Conservation (phyloP, 805 yeast genomes). For the Saccharomycopsis fibuligera region DNA sequence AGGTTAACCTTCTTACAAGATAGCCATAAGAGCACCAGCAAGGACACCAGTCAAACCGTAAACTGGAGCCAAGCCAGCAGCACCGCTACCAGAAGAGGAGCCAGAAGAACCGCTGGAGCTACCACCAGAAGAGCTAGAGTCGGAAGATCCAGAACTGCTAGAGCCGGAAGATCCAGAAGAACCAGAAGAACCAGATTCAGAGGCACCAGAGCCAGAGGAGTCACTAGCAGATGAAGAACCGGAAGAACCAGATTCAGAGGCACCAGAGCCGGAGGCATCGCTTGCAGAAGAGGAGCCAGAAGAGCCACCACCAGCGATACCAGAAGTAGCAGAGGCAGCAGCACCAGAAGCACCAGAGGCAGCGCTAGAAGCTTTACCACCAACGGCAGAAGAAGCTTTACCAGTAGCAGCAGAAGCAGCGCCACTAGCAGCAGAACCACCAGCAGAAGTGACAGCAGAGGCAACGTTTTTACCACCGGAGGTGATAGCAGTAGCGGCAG, state of each 20-base stretch:
- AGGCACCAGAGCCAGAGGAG: neutral
- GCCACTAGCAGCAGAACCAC: constrained; percentile 3
- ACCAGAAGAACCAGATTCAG: neutral
- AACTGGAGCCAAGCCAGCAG: neutral
- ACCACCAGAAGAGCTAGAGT: neutral
- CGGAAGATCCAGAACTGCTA: constrained; percentile 1
- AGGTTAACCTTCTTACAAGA: no score
- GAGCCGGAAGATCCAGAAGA: constrained; percentile 1
- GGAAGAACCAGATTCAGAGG: neutral
- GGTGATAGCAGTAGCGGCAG: constrained; percentile 4
- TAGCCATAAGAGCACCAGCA: constrained; percentile 8
- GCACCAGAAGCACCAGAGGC: constrained; percentile 5
- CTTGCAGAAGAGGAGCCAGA: neutral
- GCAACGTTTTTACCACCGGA: constrained; percentile 11
- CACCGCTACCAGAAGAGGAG: neutral
- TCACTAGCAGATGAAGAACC: neutral
- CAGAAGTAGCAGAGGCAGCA: constrained; percentile 1
- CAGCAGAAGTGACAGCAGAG: constrained; percentile 9
- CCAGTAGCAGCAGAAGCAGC: constrained; percentile 5
- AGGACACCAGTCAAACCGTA: constrained; percentile 3
- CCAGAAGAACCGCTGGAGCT: neutral
- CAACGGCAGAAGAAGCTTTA: constrained; percentile 1
- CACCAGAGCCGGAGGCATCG: neutral
- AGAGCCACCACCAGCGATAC: neutral
- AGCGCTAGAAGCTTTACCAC: neutral